phyloP scores from a whole-genome alignment of 768 basidiomycete species.

The Postia placenta region DNA sequence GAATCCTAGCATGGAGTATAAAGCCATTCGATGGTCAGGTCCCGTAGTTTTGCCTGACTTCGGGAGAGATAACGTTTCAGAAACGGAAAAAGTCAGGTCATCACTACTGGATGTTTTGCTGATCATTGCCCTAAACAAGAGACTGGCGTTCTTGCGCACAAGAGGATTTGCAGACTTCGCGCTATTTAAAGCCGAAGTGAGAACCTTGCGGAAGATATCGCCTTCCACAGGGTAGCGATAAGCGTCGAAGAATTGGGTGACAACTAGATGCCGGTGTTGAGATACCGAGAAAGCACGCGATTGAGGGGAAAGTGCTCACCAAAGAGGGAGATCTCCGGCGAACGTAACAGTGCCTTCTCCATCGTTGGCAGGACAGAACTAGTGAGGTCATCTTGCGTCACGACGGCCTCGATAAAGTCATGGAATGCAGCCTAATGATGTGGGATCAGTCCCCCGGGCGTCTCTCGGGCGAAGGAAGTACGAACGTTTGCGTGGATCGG shows the following conservation, averaged over 20 bases:
- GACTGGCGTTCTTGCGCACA: constrained; percentile 50
- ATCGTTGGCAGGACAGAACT: constrained; percentile 58
- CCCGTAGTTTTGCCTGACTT: constrained; percentile 82
- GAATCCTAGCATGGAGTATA: constrained; percentile 71
- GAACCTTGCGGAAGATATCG: constrained; percentile 45
- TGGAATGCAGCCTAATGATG: constrained; percentile 48
- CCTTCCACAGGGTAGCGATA: constrained; percentile 45
- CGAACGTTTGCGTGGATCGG: constrained; percentile 55
- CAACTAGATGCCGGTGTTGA: constrained; percentile 31
- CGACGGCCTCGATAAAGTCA: constrained; percentile 53
- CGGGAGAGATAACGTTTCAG: constrained; percentile 69
- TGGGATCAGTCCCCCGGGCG: too few species aligned
- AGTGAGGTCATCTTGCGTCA: constrained; percentile 46
- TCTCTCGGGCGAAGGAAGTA: too few species aligned
- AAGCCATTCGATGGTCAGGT: constrained; percentile 74
- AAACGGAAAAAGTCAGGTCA: constrained; percentile 40
- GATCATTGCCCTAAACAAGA: constrained; percentile 48
- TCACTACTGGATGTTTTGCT: constrained; percentile 28
- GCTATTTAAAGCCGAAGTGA: constrained; percentile 55
- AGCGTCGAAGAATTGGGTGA: constrained; percentile 50
- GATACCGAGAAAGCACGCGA: constrained; percentile 1
- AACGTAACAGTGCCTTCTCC: constrained; percentile 76
- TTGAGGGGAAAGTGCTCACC: constrained; percentile 33
- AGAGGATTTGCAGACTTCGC: constrained; percentile 68
- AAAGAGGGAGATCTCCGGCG: constrained; percentile 71